Evolutionary conservation across 2,329 filamentous ascomycete genomes (phyloP).

Genomic region (Hypoxylon sp.): DNA sequence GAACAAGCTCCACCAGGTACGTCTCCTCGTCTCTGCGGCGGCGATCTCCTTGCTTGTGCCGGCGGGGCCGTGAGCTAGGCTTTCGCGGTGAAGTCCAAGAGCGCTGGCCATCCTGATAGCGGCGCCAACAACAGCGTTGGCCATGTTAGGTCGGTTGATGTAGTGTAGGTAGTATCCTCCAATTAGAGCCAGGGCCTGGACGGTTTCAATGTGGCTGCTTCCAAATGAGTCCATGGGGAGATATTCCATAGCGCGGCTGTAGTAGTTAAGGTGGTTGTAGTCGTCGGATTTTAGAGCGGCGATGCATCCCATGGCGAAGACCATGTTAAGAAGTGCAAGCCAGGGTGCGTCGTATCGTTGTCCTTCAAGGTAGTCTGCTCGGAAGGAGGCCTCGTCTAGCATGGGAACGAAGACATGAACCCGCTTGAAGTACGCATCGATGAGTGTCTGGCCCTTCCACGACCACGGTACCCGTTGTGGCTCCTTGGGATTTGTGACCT

Average conservation of each 20-base stretch:
- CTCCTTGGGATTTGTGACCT: slow-evolving; percentile 62
- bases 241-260: slow-evolving; percentile 76
- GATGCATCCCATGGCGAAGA: slow-evolving; percentile 82
- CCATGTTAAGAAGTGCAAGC: slow-evolving; percentile 81
- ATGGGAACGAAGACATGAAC: slow-evolving; percentile 81
- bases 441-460: slow-evolving; percentile 76
- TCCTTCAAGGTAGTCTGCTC: slow-evolving; percentile 74
- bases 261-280: slow-evolving; percentile 78
- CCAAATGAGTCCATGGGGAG: slow-evolving; percentile 77
- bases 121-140: slow-evolving; percentile 79
- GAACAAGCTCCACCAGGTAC: slow-evolving; percentile 83
- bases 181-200: slow-evolving; percentile 79
- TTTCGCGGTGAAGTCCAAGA: slow-evolving; percentile 78
- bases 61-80: slow-evolving; percentile 58
- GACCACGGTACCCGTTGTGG: slow-evolving; percentile 69
- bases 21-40: slow-evolving; percentile 72
- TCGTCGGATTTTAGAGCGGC: slow-evolving; percentile 76
- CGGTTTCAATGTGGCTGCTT: slow-evolving; percentile 79
- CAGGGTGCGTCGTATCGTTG: slow-evolving; percentile 77
- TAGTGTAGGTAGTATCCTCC: slow-evolving; percentile 85
- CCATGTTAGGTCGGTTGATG: slow-evolving; percentile 82
- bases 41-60: slow-evolving; percentile 62
- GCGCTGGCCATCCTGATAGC: slow-evolving; percentile 82
- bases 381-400: slow-evolving; percentile 79
- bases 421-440: slow-evolving; percentile 82